Conservation (phyloP, 371 early-diverging fungal species). For the Lichtheimia ramosa region DNA sequence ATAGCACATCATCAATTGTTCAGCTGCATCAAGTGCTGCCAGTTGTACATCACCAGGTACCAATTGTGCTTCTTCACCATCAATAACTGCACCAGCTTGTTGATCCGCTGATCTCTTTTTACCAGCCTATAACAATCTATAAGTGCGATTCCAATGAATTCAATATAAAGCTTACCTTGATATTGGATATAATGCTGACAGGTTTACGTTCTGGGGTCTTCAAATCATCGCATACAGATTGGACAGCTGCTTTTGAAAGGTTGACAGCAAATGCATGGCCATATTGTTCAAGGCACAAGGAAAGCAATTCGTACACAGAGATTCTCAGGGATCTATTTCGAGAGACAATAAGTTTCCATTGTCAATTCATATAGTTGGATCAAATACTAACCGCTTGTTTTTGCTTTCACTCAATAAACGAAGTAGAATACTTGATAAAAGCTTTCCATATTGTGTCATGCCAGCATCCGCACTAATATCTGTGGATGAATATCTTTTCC, state of each 20-base stretch:
- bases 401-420: slow-evolving; percentile 44
- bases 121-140: not conserved
- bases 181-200: not conserved
- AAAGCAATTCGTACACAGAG: slow-evolving; percentile 36
- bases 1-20: slow-evolving; percentile 19
- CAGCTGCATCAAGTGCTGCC: slow-evolving; percentile 23
- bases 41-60: slow-evolving; percentile 31
- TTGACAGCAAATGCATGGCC: slow-evolving; percentile 41
- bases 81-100: not conserved
- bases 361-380: not conserved
- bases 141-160: not conserved
- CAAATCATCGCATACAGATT: slow-evolving; percentile 2
- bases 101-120: slow-evolving; percentile 7
- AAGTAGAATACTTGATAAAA: slow-evolving; percentile 40
- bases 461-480: slow-evolving; percentile 36
- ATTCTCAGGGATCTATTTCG: slow-evolving; percentile 28
- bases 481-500: not conserved
- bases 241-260: slow-evolving; percentile 33
- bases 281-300: slow-evolving; percentile 45
- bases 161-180: not conserved
- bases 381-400: slow-evolving; percentile 24
- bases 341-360: not conserved
- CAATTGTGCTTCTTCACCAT: slow-evolving; percentile 1
- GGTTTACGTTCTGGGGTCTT: not conserved
- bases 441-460: slow-evolving; percentile 34